Base-by-base conservation (phyloP, 2,329 filamentous ascomycete species). In the Blumeria graminis region DNA sequence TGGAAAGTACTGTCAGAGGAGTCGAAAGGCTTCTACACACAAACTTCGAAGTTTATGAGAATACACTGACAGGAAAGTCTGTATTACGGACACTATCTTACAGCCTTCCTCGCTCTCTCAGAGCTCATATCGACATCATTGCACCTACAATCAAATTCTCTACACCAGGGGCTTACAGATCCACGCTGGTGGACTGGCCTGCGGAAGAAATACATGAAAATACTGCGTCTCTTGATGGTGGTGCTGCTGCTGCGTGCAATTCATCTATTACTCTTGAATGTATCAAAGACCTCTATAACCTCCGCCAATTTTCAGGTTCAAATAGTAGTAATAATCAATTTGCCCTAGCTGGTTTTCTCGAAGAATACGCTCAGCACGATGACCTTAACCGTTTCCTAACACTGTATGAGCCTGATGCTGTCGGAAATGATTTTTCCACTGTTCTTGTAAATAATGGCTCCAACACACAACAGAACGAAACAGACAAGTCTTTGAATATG, bases 51-150 rank as follows among this genome's bases (percentile, higher is more conserved):
- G 57, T 60, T 18, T 67, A 61, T 58, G 51, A 59, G n/a, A 61
- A 64, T 60, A 58, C 56, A 3, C 64, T 67, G 33, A 72, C 77
- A 61, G 76, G 76, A 10, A 65, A 70, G 1, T 63, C 69, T 6
- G 64, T 77, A 13, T 69, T 74, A 10, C 71, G 76, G 34, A 71
- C 76, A 1, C 71, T 73, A 0, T 66, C 65, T 18, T 72, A 71
- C 61, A 68, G 66, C 1, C 58, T 71, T n/a, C 70, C 70, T 1
- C 56, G 63, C 6, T 55, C 61, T 1, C 59, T 72, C 6, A 59
- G 64, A 6, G 22, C 63, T 0, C 66, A 71, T 56, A 61, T 72
- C 59, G 67, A 70, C 55, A 65, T 70, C 56, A 64, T 71, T 48
- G 66, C 68, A 50, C 70, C 70, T 0, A 72, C 70, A 2, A 71